Base-by-base conservation (phyloP, 768 basidiomycete genomes). In the Pleurotus tuber-regium region DNA sequence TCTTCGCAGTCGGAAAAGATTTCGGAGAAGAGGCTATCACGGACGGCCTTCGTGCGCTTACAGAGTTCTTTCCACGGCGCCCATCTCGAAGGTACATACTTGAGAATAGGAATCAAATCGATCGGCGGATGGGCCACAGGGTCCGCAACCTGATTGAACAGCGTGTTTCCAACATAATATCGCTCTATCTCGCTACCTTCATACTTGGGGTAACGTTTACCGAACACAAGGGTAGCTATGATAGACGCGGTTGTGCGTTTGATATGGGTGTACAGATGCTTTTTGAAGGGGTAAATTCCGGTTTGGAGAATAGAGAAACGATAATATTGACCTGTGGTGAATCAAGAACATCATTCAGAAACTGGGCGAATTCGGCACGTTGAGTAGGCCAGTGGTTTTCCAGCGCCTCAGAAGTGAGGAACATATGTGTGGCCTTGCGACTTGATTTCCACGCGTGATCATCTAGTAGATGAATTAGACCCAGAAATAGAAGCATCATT, bases 341-440 rank as follows among this genome's bases (percentile, higher is more conserved):
- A 12, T 57, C 54, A 31, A 69, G 35, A 9, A 69, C 28, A 30
- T 69, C 68, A 33, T 62, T 54, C 57, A 69, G 54, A 25, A 69
- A 54, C 50, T 68, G 67, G n/a, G 57, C 47, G 10, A 63, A 40
- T 51, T 68, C 66, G 1, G 63, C 66, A 6, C 44, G 51, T 43
- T 65, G 66, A 8, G 64, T 59, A 4, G 59, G 63, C 8, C 61
- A 44, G 44, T 58, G 59, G 31, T 44, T 40, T 6, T 52, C 47
- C 29, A 54, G 59, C 1, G 58, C 58, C 31, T 62, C 55, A 4
- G 48, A 43, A 14, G 55, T 66, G 24, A 64, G 30, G 7, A 62
- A 53, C n/a, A 44, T 53, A 12, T 58, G 49, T 3, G 48, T 43
- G 9, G 58, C 50, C 50, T 59, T 62, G 18, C 59, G 50, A 47